These are phyloP conservation scores for Phalaenopsis equestris DNA, from an alignment of 106 monocot genomes.

Conservation along the genomic window DNA sequence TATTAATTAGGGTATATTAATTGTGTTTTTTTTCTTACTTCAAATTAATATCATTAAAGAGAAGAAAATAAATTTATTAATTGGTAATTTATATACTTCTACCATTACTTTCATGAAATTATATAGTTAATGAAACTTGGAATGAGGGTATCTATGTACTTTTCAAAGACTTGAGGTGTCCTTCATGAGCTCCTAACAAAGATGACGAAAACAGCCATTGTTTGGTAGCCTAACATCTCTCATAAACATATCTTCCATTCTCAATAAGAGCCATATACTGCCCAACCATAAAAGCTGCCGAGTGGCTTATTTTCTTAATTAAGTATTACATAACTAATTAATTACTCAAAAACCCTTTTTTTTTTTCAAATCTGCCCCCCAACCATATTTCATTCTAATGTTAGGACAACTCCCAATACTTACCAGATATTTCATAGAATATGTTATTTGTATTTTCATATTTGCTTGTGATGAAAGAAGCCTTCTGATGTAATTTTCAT, in stretches of 20 bases:
- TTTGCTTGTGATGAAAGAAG: neutral
- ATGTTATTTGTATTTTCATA: neutral
- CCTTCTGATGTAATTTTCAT: too few species aligned
- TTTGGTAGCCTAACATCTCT: constrained; percentile 18
- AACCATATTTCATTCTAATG: neutral
- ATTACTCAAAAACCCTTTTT: neutral
- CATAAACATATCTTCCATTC: neutral
- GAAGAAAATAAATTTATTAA: too few species aligned
- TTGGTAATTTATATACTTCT: too few species aligned
- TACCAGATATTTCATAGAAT: neutral
- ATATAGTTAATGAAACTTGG: too few species aligned
- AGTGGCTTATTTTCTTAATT: neutral
- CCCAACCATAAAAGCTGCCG: constrained; percentile 2
- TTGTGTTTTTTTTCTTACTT: too few species aligned
- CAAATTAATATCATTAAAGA: too few species aligned
- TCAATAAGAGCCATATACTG: neutral
- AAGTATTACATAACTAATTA: neutral
- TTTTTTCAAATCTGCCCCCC: constrained; percentile 5
- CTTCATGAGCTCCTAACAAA: neutral
- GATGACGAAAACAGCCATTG: constrained; percentile 13
- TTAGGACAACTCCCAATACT: constrained; percentile 7
- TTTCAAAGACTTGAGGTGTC: constrained; percentile 1
- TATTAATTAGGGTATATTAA: too few species aligned
- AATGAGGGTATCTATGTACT: constrained; percentile 5
- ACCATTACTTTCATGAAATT: too few species aligned